Conservation (phyloP, 495 filamentous ascomycete genomes). For the Pseudomonodictys pantanalensis region DNA sequence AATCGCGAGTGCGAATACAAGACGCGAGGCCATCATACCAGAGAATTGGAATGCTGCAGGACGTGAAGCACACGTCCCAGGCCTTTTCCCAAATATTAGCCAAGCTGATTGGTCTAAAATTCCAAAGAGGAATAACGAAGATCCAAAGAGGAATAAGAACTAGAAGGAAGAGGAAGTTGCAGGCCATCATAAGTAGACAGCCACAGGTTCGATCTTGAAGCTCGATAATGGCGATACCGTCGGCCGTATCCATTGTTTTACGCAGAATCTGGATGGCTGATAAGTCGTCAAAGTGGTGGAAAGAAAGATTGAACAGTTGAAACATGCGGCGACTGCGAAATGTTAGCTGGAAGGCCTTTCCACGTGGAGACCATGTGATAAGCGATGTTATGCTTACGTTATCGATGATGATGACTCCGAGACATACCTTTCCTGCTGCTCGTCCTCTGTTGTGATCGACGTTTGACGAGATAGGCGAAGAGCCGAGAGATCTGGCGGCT, state of each 20-base stretch:
- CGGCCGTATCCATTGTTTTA: constrained; percentile 60
- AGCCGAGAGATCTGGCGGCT: no score
- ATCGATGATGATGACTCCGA: no score
- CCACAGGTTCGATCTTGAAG: constrained; percentile 59
- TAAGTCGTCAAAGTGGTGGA: constrained; percentile 71
- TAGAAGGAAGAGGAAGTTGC: constrained; percentile 51
- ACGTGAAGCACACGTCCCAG: constrained; percentile 32
- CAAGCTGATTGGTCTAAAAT: constrained; percentile 43
- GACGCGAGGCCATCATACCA: constrained; percentile 67
- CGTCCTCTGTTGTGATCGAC: no score
- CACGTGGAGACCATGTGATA: neutral
- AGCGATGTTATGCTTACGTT: no score
- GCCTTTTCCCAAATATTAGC: constrained; percentile 34
- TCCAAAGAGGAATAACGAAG: constrained; percentile 46
- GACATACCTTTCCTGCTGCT: no score
- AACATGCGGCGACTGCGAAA: constrained; percentile 45
- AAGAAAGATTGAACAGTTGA: constrained; percentile 68
- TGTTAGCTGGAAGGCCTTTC: neutral
- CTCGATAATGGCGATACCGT: constrained; percentile 73
- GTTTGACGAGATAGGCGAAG: no score
- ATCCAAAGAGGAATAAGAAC: constrained; percentile 54
- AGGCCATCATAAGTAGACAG: constrained; percentile 53
- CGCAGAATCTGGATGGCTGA: constrained; percentile 56
- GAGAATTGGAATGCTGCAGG: constrained; percentile 53
- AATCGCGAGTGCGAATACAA: constrained; percentile 60